Evolutionary conservation across 2,329 filamentous ascomycete genomes (phyloP).

Genomic region (Cadophora gregata): DNA sequence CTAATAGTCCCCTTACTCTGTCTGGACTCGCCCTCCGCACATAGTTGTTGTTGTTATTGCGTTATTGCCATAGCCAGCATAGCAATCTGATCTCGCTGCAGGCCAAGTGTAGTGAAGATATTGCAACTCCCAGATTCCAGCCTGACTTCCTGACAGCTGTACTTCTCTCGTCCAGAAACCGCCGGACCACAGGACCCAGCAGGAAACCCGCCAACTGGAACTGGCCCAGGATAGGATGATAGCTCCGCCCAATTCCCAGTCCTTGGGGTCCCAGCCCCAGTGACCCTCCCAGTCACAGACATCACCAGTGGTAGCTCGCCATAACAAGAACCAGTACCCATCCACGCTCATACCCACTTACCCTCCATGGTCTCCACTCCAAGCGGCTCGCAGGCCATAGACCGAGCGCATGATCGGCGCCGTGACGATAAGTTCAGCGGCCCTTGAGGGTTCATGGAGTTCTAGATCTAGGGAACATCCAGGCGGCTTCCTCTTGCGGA

Average conservation of each 20-base stretch:
- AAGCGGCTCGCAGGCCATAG: not conserved
- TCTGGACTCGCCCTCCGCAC: not conserved
- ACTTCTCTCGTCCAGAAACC: too few relatives aligned
- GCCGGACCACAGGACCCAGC: not conserved
- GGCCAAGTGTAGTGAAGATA: not conserved
- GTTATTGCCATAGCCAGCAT: slow-evolving; percentile 12
- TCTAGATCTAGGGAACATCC: slow-evolving; percentile 11
- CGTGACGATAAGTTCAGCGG: slow-evolving; percentile 24
- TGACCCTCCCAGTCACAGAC: not conserved
- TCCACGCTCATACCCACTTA: not conserved
- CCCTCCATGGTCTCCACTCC: not conserved
- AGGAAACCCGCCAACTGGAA: not conserved
- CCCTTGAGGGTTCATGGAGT: not conserved
- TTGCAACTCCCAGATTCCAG: not conserved
- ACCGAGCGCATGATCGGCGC: slow-evolving; percentile 18
- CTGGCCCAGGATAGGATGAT: not conserved
- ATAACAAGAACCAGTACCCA: not conserved
- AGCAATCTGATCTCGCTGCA: not conserved
- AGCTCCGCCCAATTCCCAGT: not conserved
- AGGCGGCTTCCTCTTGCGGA: slow-evolving; percentile 4
- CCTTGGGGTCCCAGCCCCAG: not conserved
- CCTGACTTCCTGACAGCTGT: not conserved
- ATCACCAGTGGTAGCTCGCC: not conserved
- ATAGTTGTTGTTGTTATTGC: too few relatives aligned
- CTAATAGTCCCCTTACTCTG: not conserved